Conservation (phyloP, 345 rosid genomes). For the Balakata baccata region DNA sequence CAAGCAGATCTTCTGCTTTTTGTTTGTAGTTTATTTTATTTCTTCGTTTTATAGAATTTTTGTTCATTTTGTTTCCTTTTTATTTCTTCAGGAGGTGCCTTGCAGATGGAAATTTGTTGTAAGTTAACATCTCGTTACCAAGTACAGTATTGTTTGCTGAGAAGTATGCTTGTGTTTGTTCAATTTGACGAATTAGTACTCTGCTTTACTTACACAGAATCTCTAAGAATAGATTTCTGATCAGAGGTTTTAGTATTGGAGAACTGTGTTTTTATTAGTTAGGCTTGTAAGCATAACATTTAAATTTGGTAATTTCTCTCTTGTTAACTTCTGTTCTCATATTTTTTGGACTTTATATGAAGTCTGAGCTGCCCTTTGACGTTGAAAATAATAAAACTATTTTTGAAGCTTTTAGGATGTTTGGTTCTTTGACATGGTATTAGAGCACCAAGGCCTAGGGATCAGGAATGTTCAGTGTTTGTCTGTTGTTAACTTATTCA, state of each 20-base stretch:
- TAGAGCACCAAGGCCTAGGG: background rate
- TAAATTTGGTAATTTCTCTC: background rate
- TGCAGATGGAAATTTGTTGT: conserved; percentile 82
- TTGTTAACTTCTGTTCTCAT: background rate
- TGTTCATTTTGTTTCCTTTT: conserved; percentile 7
- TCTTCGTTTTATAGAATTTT: conserved; percentile 22
- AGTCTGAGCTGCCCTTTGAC: background rate
- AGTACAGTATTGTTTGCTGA: background rate
- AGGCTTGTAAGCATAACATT: background rate
- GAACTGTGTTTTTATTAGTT: background rate
- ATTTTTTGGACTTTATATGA: background rate
- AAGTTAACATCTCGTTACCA: conserved; percentile 31
- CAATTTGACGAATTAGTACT: background rate
- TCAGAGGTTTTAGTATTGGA: background rate
- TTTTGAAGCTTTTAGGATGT: background rate
- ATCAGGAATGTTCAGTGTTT: background rate
- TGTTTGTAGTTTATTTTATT: background rate
- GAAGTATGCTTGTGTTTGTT: background rate
- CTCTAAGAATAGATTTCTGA: background rate
- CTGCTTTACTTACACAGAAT: background rate
- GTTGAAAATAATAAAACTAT: background rate
- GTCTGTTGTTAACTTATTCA: background rate
- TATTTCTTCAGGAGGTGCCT: conserved; percentile 56
- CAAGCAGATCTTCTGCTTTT: background rate
- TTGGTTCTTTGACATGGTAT: background rate